These are phyloP conservation scores for Phytophthora chlamydospora DNA, from an alignment of 352 stramenopile genomes.

Conservation along the genomic window DNA sequence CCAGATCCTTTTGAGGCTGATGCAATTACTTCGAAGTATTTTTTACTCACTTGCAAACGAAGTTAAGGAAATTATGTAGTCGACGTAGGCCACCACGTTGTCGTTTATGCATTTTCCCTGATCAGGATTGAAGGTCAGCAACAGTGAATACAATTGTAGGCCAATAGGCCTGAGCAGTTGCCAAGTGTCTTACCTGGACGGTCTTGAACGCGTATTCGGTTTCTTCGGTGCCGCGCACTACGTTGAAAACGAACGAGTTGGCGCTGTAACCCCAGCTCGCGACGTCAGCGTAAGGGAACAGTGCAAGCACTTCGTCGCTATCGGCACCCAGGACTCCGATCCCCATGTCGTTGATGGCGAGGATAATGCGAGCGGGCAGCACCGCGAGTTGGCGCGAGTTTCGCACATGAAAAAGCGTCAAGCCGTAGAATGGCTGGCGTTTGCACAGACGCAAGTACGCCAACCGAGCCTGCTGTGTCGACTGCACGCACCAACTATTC, in stretches of 20 bases:
- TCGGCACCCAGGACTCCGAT: conserved; percentile 63
- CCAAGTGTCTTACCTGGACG: conserved; percentile 31
- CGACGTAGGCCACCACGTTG: conserved; percentile 55
- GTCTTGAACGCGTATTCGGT: conserved; percentile 63
- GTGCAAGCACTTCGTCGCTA: conserved; percentile 62
- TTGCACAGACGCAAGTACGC: conserved; percentile 73
- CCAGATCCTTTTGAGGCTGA: no score
- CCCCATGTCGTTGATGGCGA: conserved; percentile 72
- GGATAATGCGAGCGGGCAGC: conserved; percentile 58
- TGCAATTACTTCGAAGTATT: not conserved
- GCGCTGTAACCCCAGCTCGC: conserved; percentile 81
- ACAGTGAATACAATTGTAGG: no score
- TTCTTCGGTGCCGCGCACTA: conserved; percentile 35
- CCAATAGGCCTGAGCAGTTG: no score
- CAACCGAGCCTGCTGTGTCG: conserved; percentile 45
- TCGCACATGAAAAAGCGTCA: conserved; percentile 67
- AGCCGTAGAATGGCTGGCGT: conserved; percentile 69
- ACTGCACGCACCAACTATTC: conserved; percentile 37
- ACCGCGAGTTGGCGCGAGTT: conserved; percentile 50
- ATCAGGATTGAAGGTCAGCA: not conserved
- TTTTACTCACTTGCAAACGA: conserved; percentile 15
- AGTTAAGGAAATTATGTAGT: conserved; percentile 50
- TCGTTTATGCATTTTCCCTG: conserved; percentile 69
- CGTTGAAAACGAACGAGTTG: conserved; percentile 84
- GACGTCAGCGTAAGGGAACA: conserved; percentile 74